These are phyloP conservation scores for Calonectria montana DNA, from an alignment of 2,329 filamentous ascomycete species.

Conservation along the genomic window DNA sequence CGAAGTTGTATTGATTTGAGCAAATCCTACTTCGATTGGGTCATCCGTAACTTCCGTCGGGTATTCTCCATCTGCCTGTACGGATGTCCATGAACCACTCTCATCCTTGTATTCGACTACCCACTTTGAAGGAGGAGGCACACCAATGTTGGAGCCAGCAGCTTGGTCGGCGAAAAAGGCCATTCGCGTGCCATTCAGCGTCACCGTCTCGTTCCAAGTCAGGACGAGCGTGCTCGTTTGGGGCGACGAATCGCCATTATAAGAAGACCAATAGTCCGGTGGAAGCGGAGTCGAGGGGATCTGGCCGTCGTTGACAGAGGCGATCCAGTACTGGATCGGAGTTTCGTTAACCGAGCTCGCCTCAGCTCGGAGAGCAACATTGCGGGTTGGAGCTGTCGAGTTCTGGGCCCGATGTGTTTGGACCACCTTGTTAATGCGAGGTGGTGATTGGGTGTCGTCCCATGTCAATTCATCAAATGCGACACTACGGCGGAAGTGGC, in stretches of 20 bases:
- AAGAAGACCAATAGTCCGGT: slow-evolving; percentile 52
- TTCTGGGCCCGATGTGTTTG: slow-evolving; percentile 43
- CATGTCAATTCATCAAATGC: slow-evolving; percentile 49
- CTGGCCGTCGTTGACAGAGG: slow-evolving; percentile 47
- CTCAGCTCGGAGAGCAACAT: slow-evolving; percentile 45
- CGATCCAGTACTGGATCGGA: slow-evolving; percentile 53
- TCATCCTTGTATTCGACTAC: slow-evolving; percentile 6
- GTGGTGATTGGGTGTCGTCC: slow-evolving; percentile 44
- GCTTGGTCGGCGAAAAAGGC: slow-evolving; percentile 47
- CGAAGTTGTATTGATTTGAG: slow-evolving; percentile 1
- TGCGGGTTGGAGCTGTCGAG: slow-evolving; percentile 44
- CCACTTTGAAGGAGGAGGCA: slow-evolving; percentile 40
- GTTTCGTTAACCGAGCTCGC: slow-evolving; percentile 40
- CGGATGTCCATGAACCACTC: not conserved
- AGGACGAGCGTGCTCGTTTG: slow-evolving; percentile 45
- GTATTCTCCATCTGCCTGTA: not conserved
- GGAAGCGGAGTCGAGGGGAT: slow-evolving; percentile 47
- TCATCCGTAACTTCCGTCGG: slow-evolving; percentile 10
- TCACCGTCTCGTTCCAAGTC: slow-evolving; percentile 44
- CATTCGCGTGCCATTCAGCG: slow-evolving; percentile 45
- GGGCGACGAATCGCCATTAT: slow-evolving; percentile 45
- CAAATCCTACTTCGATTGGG: not conserved
- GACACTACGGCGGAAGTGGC: slow-evolving; percentile 50
- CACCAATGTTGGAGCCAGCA: slow-evolving; percentile 43
- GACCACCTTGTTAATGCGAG: slow-evolving; percentile 42